Conservation (phyloP, 192 early-diverging fungal species). For the Dimargaris verticillata region DNA sequence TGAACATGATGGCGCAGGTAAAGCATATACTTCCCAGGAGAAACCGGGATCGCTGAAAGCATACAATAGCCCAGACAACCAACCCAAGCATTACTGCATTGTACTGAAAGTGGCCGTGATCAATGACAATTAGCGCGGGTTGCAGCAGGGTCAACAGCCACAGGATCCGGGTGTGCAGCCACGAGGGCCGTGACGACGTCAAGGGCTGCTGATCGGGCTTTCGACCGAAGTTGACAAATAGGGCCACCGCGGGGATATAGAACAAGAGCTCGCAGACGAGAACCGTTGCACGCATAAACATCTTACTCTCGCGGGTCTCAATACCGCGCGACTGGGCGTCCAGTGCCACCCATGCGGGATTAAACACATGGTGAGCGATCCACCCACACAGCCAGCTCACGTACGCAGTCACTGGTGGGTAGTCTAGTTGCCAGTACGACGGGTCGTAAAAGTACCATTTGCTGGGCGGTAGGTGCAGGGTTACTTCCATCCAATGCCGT, state of each 20-base stretch:
- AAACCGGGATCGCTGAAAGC: constrained; percentile 41
- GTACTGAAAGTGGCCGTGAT: constrained; percentile 97
- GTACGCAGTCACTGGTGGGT: constrained; percentile 91
- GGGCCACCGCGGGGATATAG: constrained; percentile 59
- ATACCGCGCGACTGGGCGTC: constrained; percentile 60
- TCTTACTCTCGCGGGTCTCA: constrained; percentile 51
- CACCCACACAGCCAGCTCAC: constrained; percentile 73
- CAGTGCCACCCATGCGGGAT: constrained; percentile 74
- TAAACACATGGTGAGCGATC: constrained; percentile 45
- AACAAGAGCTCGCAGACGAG: constrained; percentile 54
- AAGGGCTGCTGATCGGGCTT: not conserved
- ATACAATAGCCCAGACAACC: constrained; percentile 54
- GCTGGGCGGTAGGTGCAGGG: constrained; percentile 48
- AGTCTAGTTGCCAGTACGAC: constrained; percentile 92
- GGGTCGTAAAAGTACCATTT: constrained; percentile 85
- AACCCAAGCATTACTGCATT: constrained; percentile 95
- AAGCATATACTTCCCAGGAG: constrained; percentile 64
- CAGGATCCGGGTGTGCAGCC: constrained; percentile 20
- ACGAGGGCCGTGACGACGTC: constrained; percentile 8
- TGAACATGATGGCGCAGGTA: constrained; percentile 71
- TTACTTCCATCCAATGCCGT: constrained; percentile 97
- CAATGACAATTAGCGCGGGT: constrained; percentile 80
- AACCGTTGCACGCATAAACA: constrained; percentile 85
- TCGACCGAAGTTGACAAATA: constrained; percentile 35
- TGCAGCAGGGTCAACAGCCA: constrained; percentile 57